These are phyloP conservation scores for Candida peoriensis DNA, from an alignment of 805 yeast species.

Conservation along the genomic window DNA sequence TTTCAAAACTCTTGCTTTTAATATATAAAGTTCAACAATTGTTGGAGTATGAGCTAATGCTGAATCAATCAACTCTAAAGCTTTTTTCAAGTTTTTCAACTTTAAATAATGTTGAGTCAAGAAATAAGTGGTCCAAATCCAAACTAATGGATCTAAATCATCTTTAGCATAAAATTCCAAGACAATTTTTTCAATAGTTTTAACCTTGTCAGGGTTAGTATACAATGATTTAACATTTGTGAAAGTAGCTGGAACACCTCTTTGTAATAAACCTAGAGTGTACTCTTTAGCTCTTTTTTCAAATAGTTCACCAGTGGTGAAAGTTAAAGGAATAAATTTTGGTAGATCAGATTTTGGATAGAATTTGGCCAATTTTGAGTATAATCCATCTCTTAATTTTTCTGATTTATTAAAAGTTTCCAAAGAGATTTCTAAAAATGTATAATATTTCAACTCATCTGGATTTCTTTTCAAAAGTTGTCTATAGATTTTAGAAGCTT, in stretches of 20 bases:
- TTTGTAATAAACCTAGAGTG: slow-evolving; percentile 53
- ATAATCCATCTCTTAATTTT: slow-evolving; percentile 51
- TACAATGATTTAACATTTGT: slow-evolving; percentile 80
- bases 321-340: slow-evolving; percentile 69
- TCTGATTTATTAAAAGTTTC: slow-evolving; percentile 43
- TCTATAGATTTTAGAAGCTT: slow-evolving; percentile 67
- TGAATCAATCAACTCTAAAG: slow-evolving; percentile 51
- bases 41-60: slow-evolving; percentile 78
- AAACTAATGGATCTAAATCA: slow-evolving; percentile 29
- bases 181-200: slow-evolving; percentile 49
- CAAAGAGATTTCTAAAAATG: slow-evolving; percentile 59
- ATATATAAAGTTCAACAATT: slow-evolving; percentile 71
- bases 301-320: slow-evolving; percentile 53
- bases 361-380: slow-evolving; percentile 56
- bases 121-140: slow-evolving; percentile 69
- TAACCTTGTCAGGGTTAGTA: slow-evolving; percentile 31
- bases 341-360: slow-evolving; percentile 87
- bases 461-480: slow-evolving; percentile 79
- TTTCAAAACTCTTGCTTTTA: slow-evolving; percentile 77
- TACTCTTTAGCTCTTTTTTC: slow-evolving; percentile 45
- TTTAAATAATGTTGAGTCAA: slow-evolving; percentile 73
- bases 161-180: slow-evolving; percentile 37
- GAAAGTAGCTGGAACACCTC: slow-evolving; percentile 90
- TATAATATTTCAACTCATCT: slow-evolving; percentile 64
- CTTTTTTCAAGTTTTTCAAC: slow-evolving; percentile 45